Conservation (phyloP, 1,139 yeast genomes). For the Casaregolazyma suthepensis region DNA sequence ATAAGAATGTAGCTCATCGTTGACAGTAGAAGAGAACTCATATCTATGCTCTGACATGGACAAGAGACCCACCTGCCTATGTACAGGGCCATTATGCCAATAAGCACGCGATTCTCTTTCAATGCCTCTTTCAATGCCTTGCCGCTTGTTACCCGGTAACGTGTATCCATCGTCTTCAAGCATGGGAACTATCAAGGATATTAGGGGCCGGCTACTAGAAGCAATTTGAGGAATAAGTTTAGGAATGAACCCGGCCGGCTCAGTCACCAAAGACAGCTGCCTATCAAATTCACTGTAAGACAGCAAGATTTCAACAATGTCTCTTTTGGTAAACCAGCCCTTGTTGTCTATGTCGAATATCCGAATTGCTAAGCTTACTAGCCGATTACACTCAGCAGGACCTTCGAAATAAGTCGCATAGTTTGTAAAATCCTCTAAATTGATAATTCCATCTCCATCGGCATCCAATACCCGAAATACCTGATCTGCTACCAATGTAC, state of each 20-base stretch:
- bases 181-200: not conserved
- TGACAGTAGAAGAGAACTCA: not conserved
- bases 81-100: not conserved
- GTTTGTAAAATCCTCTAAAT: conserved; percentile 1
- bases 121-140: not conserved
- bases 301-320: not conserved
- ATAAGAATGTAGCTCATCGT: not conserved
- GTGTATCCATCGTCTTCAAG: not conserved
- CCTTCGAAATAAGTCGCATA: not conserved
- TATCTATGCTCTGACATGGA: not conserved
- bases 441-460: conserved; percentile 23
- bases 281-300: not conserved
- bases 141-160: not conserved
- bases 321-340: not conserved
- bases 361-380: not conserved
- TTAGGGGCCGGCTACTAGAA: not conserved
- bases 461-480: conserved; percentile 18
- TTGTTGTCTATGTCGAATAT: not conserved
- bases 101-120: not conserved
- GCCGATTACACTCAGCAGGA: not conserved
- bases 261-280: not conserved
- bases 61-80: not conserved
- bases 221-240: not conserved
- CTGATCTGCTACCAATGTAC: conserved; percentile 4
- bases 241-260: not conserved